Evolutionary conservation across 176 grass and related monocot genomes (phyloP).

Genomic region (Tillandsia leiboldiana): DNA sequence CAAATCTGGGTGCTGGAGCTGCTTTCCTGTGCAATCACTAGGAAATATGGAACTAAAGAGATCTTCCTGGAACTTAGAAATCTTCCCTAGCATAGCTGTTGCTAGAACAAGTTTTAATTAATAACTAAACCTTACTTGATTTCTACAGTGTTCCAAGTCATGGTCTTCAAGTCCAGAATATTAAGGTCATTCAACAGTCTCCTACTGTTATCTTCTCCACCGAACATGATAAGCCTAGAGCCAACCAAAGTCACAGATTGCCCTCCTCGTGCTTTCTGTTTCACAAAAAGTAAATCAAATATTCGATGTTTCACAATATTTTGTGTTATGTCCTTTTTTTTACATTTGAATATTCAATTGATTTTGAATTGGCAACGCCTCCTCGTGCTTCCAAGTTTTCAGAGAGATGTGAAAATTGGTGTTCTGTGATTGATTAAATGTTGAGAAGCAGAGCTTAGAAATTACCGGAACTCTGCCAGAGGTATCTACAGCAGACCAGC

Average conservation of each 20-base stretch:
- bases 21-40: conserved; percentile 41
- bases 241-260: conserved; percentile 69
- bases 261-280: conserved; percentile 61
- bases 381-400: no score
- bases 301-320: no score
- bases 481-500: conserved; percentile 56
- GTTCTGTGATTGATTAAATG: background rate
- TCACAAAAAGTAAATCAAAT: no score
- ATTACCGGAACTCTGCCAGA: conserved; percentile 80
- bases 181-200: conserved; percentile 77
- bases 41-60: conserved; percentile 1
- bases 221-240: conserved; percentile 76
- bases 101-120: conserved; percentile 14
- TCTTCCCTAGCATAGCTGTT: no score
- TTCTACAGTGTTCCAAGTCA: conserved; percentile 76
- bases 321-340: no score
- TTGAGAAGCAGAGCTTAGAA: conserved; percentile 13
- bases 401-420: background rate
- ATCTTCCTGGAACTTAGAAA: background rate
- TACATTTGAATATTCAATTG: no score
- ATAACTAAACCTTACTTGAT: conserved; percentile 43
- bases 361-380: no score
- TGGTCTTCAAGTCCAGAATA: conserved; percentile 87
- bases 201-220: conserved; percentile 81
- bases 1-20: conserved; percentile 70